These are phyloP conservation scores for Xylaria sp. DNA, from an alignment of 2,329 filamentous ascomycete genomes.

Conservation along the genomic window DNA sequence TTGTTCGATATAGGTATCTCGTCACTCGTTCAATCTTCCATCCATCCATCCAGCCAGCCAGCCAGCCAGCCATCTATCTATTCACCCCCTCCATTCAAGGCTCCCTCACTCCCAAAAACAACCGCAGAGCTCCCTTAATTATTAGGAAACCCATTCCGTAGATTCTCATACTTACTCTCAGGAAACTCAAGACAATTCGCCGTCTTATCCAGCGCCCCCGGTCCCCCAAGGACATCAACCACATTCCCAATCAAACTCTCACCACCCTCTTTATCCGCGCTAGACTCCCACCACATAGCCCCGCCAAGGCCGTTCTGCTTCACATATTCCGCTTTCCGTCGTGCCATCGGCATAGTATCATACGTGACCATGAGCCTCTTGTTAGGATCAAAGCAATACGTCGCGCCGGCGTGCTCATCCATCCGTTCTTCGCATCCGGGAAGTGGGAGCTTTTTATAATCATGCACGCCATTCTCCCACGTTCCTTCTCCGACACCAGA, in stretches of 20 bases:
- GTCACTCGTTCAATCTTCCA: too few relatives aligned
- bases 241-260: constrained; percentile 73
- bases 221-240: constrained; percentile 63
- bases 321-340: constrained; percentile 75
- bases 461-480: constrained; percentile 86
- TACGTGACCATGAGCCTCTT: constrained; percentile 77
- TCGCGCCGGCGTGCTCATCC: constrained; percentile 70
- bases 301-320: constrained; percentile 72
- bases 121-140: constrained; percentile 38
- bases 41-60: too few relatives aligned
- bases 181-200: constrained; percentile 69
- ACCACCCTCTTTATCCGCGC: constrained; percentile 70
- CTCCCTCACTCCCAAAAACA: too few relatives aligned
- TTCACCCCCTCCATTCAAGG: too few relatives aligned
- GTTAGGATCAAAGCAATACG: constrained; percentile 74
- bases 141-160: constrained; percentile 62
- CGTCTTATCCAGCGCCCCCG: constrained; percentile 53
- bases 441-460: constrained; percentile 86
- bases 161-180: constrained; percentile 72
- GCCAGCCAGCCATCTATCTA: too few relatives aligned
- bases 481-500: constrained; percentile 76
- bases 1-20: too few relatives aligned
- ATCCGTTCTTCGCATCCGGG: constrained; percentile 63
- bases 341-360: constrained; percentile 71
- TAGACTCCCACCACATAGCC: constrained; percentile 98